Percentiles rank a stretch among this genome's conserved stretches.
Evolutionary conservation across 1,284 basidiomycete genomes (phyloP).

Genomic region (Puccinia coronata): DNA sequence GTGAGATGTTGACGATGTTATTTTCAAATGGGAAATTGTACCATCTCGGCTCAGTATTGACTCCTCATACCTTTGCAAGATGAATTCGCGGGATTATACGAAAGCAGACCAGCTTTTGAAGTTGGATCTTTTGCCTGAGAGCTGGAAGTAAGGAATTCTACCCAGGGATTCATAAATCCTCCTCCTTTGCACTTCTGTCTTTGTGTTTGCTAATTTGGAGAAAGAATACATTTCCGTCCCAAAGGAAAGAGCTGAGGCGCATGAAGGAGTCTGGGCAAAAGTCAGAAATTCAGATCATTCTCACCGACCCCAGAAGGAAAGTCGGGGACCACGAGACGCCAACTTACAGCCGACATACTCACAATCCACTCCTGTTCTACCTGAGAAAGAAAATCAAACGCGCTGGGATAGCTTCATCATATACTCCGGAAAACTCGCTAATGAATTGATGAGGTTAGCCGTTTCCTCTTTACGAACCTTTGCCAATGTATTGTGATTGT

Average conservation of each 20-base stretch:
- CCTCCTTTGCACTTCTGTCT: background rate
- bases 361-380: background rate
- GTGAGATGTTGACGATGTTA: background rate
- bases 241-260: conserved; percentile 1
- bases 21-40: background rate
- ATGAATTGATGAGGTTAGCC: too few relatives aligned
- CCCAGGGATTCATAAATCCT: background rate
- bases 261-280: conserved; percentile 12
- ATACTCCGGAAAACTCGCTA: too few relatives aligned
- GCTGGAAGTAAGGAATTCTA: conserved; percentile 31
- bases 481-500: too few relatives aligned
- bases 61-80: background rate
- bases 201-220: background rate
- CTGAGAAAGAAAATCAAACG: background rate
- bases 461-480: too few relatives aligned
- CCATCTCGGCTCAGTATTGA: background rate
- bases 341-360: background rate
- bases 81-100: background rate
- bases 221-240: background rate
- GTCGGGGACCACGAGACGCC: background rate
- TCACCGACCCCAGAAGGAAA: background rate
- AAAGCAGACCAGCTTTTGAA: conserved; percentile 22
- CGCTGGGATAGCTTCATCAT: background rate
- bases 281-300: conserved; percentile 8
- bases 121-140: conserved; percentile 17